A percentile compares a stretch with the other conserved stretches of the same genome.
phyloP scores from a whole-genome alignment of 106 monocot species.

The Apostasia shenzhenica region DNA sequence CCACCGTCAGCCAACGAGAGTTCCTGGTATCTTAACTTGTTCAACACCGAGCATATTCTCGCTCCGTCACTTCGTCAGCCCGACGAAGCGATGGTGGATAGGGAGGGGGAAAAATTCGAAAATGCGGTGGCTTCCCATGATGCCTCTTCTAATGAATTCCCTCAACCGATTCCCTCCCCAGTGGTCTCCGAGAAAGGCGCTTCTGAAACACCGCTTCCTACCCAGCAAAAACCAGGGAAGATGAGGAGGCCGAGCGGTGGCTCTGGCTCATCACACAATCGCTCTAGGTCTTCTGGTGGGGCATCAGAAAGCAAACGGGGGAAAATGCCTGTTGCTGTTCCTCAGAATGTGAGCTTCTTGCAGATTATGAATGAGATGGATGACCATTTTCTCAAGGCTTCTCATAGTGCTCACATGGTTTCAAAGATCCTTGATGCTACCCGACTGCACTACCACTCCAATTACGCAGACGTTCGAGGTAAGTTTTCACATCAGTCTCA shows the following conservation, averaged over 20 bases:
- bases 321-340: conserved; percentile 15
- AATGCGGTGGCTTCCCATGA: not conserved
- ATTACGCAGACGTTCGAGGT: conserved; percentile 80
- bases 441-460: conserved; percentile 88
- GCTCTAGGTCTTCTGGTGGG: conserved; percentile 12
- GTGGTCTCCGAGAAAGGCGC: conserved; percentile 17
- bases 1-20: conserved; percentile 9
- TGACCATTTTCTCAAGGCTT: conserved; percentile 78
- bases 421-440: conserved; percentile 80
- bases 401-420: conserved; percentile 55
- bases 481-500: not conserved
- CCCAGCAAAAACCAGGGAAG: conserved; percentile 7
- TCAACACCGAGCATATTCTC: conserved; percentile 31
- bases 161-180: not conserved
- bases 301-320: conserved; percentile 20
- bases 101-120: conserved; percentile 9
- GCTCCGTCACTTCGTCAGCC: conserved; percentile 26
- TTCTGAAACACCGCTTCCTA: not conserved
- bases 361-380: conserved; percentile 54
- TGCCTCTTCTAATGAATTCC: not conserved
- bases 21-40: conserved; percentile 37
- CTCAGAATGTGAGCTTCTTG: conserved; percentile 21
- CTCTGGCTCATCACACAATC: conserved; percentile 15
- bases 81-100: conserved; percentile 11
- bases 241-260: conserved; percentile 20